Conservation (phyloP, 257 asterid species). For the Paulownia fortunei region DNA sequence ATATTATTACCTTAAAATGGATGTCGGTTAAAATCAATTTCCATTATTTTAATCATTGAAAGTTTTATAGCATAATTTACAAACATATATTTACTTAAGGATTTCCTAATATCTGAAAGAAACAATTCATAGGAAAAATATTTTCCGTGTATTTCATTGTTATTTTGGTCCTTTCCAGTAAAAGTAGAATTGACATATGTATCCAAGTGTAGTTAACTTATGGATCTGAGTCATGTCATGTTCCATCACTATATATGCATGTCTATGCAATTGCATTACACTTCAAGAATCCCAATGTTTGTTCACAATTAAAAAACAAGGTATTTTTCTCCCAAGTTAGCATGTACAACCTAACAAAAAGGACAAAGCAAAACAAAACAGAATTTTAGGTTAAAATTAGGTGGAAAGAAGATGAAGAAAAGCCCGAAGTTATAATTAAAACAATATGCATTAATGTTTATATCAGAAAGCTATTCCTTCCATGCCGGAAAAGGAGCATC, state of each 20-base stretch:
- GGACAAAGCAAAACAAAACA: background rate
- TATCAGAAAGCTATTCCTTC: background rate
- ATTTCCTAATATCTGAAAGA: background rate
- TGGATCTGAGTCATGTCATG: background rate
- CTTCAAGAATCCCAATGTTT: conserved; percentile 1
- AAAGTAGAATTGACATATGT: background rate
- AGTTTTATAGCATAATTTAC: background rate
- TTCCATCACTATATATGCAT: background rate
- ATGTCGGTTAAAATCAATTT: background rate
- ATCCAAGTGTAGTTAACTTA: background rate
- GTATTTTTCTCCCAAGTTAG: background rate
- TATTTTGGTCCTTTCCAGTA: background rate
- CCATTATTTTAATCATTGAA: background rate
- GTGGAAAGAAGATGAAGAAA: background rate
- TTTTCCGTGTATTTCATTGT: background rate
- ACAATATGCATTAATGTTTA: background rate
- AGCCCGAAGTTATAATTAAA: background rate
- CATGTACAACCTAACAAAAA: background rate
- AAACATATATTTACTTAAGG: background rate
- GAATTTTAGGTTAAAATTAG: background rate
- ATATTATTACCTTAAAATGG: background rate
- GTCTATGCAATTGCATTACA: background rate
- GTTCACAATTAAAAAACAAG: background rate
- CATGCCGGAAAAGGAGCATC: background rate
- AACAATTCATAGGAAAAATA: background rate